phyloP scores from a whole-genome alignment of 2,329 filamentous ascomycete genomes.

The Calonectria ilicicola region DNA sequence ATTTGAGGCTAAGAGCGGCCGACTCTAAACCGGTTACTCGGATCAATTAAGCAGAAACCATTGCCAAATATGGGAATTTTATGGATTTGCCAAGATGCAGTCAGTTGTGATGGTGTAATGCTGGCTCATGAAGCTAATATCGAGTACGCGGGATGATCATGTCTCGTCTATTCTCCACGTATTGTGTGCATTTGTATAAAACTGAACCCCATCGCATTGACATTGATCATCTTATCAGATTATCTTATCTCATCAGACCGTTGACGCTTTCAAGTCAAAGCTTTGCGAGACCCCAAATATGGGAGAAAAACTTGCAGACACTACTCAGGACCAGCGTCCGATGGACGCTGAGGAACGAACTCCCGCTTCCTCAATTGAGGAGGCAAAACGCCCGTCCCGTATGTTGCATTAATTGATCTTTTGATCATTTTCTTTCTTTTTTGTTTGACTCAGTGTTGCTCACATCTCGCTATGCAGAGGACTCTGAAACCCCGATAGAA shows the following conservation, averaged over 20 bases:
- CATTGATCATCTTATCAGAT: slow-evolving; percentile 1
- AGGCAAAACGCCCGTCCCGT: background rate
- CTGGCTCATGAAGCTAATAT: background rate
- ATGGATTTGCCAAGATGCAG: background rate
- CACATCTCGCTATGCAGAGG: background rate
- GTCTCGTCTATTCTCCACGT: background rate
- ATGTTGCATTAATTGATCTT: background rate
- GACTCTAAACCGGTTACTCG: background rate
- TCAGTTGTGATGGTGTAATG: background rate
- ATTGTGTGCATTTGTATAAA: background rate
- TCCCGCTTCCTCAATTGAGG: background rate
- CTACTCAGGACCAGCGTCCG: background rate
- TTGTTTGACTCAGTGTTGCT: background rate
- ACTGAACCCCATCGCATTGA: background rate
- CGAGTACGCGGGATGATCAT: background rate
- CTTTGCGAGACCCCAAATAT: background rate
- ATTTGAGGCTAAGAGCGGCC: background rate
- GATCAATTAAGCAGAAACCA: background rate
- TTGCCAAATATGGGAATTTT: background rate
- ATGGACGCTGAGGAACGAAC: background rate
- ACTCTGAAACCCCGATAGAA: slow-evolving; percentile 27
- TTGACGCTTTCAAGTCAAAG: background rate
- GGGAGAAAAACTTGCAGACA: slow-evolving; percentile 4
- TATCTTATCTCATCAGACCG: background rate
- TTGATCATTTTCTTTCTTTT: background rate